Conservation (phyloP, 306 rosid genomes). For the Oemleria cerasiformis region DNA sequence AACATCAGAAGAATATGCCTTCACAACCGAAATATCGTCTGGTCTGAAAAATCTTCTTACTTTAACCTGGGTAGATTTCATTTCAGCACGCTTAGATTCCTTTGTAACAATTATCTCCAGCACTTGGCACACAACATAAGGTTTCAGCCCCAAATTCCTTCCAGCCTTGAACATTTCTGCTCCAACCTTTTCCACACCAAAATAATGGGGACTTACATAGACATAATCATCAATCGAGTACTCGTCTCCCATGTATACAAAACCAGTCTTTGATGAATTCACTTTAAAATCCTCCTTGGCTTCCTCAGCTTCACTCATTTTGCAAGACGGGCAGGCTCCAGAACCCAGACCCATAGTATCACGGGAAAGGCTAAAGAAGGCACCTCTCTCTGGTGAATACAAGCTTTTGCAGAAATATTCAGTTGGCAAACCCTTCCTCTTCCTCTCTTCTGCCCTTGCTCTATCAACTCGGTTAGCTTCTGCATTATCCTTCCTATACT, state of each 20-base stretch:
- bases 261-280: conserved; percentile 56
- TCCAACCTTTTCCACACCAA: conserved; percentile 50
- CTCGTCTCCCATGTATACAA: conserved; percentile 49
- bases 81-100: conserved; percentile 45
- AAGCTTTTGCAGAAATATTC: conserved; percentile 82
- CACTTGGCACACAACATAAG: conserved; percentile 82
- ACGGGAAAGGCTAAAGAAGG: conserved; percentile 62
- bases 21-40: conserved; percentile 75
- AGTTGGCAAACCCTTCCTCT: conserved; percentile 61
- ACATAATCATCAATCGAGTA: conserved; percentile 63
- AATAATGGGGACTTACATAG: conserved; percentile 59
- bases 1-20: conserved; percentile 55
- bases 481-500: conserved; percentile 63
- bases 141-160: conserved; percentile 80
- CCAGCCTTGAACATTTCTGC: conserved; percentile 63
- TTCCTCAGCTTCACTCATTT: conserved; percentile 42
- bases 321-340: conserved; percentile 72
- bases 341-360: conserved; percentile 70
- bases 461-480: conserved; percentile 51
- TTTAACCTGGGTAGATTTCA: conserved; percentile 56
- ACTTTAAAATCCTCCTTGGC: conserved; percentile 55
- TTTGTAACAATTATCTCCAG: conserved; percentile 49
- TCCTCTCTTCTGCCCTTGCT: conserved; percentile 83
- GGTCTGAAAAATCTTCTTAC: conserved; percentile 87
- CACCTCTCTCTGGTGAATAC: conserved; percentile 88